These are phyloP conservation scores for Parafenestella ontariensis DNA, from an alignment of 2,329 filamentous ascomycete genomes.

Conservation along the genomic window DNA sequence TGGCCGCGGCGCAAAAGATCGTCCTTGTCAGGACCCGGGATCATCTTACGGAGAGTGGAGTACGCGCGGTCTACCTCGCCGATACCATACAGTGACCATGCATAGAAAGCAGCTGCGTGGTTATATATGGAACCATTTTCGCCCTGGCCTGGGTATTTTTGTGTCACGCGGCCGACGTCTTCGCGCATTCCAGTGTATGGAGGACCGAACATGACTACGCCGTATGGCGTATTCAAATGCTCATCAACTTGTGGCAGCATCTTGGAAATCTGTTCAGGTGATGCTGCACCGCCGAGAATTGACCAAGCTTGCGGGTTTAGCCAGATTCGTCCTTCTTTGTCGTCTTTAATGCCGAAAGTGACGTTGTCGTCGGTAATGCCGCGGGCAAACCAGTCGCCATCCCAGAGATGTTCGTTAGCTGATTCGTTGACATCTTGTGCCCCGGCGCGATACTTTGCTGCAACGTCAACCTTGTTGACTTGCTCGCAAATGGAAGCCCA, in stretches of 20 bases:
- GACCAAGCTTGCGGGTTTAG: conserved; percentile 65
- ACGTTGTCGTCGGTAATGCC: conserved; percentile 65
- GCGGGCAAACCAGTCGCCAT: conserved; percentile 64
- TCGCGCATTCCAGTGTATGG: conserved; percentile 64
- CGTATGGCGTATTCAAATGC: conserved; percentile 62
- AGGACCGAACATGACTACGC: conserved; percentile 64
- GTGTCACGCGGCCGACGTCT: conserved; percentile 65
- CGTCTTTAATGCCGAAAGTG: conserved; percentile 59
- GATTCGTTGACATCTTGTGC: conserved; percentile 58
- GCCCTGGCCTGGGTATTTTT: conserved; percentile 65
- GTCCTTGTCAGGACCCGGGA: conserved; percentile 60
- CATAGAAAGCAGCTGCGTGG: conserved; percentile 64
- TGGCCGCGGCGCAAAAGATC: conserved; percentile 63
- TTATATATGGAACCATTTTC: conserved; percentile 67
- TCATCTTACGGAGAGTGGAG: conserved; percentile 59
- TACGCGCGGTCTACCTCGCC: conserved; percentile 60
- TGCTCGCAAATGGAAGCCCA: conserved; percentile 63
- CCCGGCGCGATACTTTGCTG: conserved; percentile 54
- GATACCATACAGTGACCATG: conserved; percentile 61
- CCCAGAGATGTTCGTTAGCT: conserved; percentile 62
- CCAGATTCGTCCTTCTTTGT: conserved; percentile 64
- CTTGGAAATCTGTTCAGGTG: conserved; percentile 50
- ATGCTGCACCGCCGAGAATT: conserved; percentile 62
- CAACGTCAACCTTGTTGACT: conserved; percentile 50
- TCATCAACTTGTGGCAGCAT: conserved; percentile 60